Evolutionary conservation across 176 grass and related monocot genomes (phyloP).

Genomic region (Triticum aestivum): DNA sequence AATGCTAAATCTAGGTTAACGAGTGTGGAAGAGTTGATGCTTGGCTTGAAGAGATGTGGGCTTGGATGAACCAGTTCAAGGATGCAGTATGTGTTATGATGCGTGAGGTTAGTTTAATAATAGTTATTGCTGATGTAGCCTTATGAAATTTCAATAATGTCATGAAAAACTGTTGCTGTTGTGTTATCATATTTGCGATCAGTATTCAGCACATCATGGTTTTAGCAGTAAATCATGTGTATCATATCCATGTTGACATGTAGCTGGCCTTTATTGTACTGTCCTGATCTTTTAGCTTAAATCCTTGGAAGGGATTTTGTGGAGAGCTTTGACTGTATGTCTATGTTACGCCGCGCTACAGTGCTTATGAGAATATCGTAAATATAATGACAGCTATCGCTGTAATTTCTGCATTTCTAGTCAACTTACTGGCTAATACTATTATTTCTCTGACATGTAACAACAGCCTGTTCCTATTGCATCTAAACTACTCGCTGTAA

Average conservation of each 20-base stretch:
- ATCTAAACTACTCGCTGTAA: conserved; percentile 74
- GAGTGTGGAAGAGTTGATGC: conserved; percentile 63
- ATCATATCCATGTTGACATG: conserved; percentile 7
- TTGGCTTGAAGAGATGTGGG: conserved; percentile 94
- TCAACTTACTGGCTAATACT: conserved; percentile 34
- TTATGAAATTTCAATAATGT: conserved; percentile 19
- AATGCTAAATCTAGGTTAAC: conserved; percentile 62
- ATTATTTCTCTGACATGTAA: conserved; percentile 40
- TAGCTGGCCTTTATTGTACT: conserved; percentile 18
- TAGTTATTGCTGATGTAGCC: conserved; percentile 20
- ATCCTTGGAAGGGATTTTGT: conserved; percentile 7
- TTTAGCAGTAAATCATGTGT: conserved; percentile 11
- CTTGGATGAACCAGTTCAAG: conserved; percentile 88
- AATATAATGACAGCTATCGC: conserved; percentile 13
- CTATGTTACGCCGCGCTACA: not conserved
- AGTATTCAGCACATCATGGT: conserved; percentile 31
- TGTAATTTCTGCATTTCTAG: conserved; percentile 11
- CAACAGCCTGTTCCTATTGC: conserved; percentile 65
- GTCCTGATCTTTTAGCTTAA: not conserved
- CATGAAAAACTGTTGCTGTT: conserved; percentile 12
- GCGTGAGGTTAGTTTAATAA: conserved; percentile 50
- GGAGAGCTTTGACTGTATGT: not conserved
- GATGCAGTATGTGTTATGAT: conserved; percentile 60
- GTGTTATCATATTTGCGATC: not conserved
- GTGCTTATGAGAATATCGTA: not conserved